Conservation (phyloP, 805 yeast species). For the Yamadazyma insecticola region DNA sequence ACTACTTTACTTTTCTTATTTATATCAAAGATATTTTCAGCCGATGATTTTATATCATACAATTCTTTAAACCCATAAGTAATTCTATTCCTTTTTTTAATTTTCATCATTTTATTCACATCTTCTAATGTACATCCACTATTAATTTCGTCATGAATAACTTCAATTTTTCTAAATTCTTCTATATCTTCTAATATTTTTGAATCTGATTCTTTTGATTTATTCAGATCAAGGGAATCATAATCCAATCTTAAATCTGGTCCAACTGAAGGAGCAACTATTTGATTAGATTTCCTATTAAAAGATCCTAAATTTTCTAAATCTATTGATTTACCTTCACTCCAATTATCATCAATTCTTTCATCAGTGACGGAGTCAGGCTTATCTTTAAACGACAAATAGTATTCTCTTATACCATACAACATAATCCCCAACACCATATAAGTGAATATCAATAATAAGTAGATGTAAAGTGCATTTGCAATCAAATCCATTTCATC, state of each 20-base stretch:
- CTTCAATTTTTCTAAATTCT: conserved; percentile 8
- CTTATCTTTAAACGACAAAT: conserved; percentile 7
- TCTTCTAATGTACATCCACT: conserved; percentile 3
- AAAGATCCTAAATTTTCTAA: conserved; percentile 8
- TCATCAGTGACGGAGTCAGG: conserved; percentile 6
- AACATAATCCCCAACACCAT: conserved; percentile 16
- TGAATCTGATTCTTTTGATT: background rate
- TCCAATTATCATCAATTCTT: conserved; percentile 4
- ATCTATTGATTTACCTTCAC: conserved; percentile 4
- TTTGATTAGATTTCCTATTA: too few species aligned
- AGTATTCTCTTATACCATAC: conserved; percentile 23
- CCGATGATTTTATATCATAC: conserved; percentile 2
- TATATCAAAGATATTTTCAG: too few species aligned
- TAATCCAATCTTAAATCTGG: too few species aligned
- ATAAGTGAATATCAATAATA: conserved; percentile 16
- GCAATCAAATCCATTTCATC: conserved; percentile 19
- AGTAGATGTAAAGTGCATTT: conserved; percentile 21
- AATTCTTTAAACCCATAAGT: conserved; percentile 3
- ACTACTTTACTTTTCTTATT: conserved; percentile 1
- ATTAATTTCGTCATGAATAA: conserved; percentile 10
- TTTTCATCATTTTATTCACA: background rate
- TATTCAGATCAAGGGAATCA: too few species aligned
- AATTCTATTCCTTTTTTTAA: background rate
- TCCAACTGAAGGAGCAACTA: too few species aligned
- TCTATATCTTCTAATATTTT: conserved; percentile 1